phyloP scores from a whole-genome alignment of 257 asterid species.

The Lycium barbarum region DNA sequence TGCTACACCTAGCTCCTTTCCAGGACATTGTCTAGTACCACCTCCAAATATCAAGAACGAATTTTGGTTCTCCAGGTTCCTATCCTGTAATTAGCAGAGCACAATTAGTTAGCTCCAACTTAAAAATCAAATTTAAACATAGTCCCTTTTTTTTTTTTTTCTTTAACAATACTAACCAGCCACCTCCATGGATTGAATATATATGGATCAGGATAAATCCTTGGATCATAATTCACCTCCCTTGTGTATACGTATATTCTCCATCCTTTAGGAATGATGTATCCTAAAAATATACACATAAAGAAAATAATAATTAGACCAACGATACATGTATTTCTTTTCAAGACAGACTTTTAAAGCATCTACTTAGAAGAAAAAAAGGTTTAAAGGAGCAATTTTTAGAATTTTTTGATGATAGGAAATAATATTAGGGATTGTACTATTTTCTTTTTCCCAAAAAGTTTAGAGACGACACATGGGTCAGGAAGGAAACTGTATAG shows the following conservation, averaged over 20 bases:
- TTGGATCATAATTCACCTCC: conserved; percentile 84
- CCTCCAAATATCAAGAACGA: conserved; percentile 90
- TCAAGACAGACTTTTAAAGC: neutral
- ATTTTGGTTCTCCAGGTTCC: conserved; percentile 72
- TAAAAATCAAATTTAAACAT: neutral
- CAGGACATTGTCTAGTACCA: conserved; percentile 96
- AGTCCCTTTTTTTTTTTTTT: no score
- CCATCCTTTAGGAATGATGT: conserved; percentile 89
- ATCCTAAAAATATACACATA: conserved; percentile 56
- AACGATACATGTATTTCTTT: neutral
- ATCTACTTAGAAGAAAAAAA: no score
- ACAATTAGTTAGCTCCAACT: neutral
- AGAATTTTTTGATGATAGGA: neutral
- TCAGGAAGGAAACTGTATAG: conserved; percentile 46
- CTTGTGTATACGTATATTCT: conserved; percentile 74
- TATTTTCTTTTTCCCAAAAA: neutral
- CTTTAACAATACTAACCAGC: conserved; percentile 68
- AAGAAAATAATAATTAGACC: neutral
- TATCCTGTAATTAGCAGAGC: conserved; percentile 55
- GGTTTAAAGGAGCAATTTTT: neutral
- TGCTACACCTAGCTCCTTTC: conserved; percentile 96
- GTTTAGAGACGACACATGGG: conserved; percentile 41
- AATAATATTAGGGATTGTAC: conserved; percentile 17
- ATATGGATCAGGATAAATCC: conserved; percentile 81
- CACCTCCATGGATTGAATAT: conserved; percentile 98